Conservation (phyloP, 2,329 filamentous ascomycete genomes). For the Monilinia laxa region DNA sequence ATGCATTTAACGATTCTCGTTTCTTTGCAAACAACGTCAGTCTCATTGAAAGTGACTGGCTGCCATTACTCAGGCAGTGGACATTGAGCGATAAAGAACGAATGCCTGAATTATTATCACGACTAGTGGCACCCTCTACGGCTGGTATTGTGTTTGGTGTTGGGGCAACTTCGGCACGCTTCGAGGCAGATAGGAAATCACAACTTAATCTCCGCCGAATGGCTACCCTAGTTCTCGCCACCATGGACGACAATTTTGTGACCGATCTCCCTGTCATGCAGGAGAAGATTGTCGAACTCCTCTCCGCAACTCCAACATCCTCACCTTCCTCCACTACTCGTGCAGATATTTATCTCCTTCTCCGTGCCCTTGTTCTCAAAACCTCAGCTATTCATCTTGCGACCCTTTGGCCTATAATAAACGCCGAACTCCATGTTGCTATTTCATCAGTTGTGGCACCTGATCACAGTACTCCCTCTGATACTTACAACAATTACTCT, state of each 20-base stretch:
- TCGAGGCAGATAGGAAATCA: slow-evolving; percentile 92
- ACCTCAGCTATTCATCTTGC: slow-evolving; percentile 78
- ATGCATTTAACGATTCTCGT: slow-evolving; percentile 85
- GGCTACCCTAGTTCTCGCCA: slow-evolving; percentile 74
- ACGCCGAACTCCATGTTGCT: slow-evolving; percentile 77
- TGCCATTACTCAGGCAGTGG: slow-evolving; percentile 83
- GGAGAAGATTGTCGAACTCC: slow-evolving; percentile 83
- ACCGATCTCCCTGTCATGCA: slow-evolving; percentile 70
- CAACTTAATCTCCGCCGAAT: slow-evolving; percentile 86
- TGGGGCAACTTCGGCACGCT: slow-evolving; percentile 84
- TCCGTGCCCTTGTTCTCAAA: slow-evolving; percentile 77
- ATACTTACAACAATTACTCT: slow-evolving; percentile 73
- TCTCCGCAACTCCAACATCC: slow-evolving; percentile 79
- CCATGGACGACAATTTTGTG: slow-evolving; percentile 75
- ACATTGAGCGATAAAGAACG: slow-evolving; percentile 82
- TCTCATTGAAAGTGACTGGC: slow-evolving; percentile 73
- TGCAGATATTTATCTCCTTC: slow-evolving; percentile 84
- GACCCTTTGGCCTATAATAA: slow-evolving; percentile 86
- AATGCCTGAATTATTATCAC: slow-evolving; percentile 74
- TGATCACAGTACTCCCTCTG: slow-evolving; percentile 60
- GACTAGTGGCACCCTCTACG: slow-evolving; percentile 80
- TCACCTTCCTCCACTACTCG: slow-evolving; percentile 89
- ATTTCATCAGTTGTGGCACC: slow-evolving; percentile 71
- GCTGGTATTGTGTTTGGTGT: slow-evolving; percentile 99
- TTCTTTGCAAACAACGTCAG: slow-evolving; percentile 73